Conservation (phyloP, 2,329 filamentous ascomycete species). For the Aspergillus eucalypticola region DNA sequence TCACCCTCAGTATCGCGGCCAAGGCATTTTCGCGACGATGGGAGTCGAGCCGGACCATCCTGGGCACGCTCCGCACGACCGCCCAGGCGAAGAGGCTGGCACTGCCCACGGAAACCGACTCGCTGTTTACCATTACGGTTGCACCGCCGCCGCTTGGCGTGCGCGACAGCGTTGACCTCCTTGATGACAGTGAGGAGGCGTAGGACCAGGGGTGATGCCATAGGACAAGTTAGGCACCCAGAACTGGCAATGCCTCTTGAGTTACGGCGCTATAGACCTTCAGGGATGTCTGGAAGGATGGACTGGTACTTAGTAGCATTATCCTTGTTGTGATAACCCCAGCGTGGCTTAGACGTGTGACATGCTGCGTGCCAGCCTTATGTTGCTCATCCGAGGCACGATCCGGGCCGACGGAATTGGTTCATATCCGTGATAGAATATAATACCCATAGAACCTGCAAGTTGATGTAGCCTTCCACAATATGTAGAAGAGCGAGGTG, state of each 20-base stretch:
- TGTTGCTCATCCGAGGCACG: no score
- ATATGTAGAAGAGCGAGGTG: no score
- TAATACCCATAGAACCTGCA: no score
- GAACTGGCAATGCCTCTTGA: background rate
- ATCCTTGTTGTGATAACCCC: no score
- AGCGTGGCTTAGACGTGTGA: no score
- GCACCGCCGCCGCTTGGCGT: background rate
- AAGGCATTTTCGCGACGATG: constrained; percentile 28
- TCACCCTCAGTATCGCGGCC: constrained; percentile 25
- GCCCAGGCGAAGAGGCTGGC: constrained; percentile 19
- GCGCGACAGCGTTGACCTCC: background rate
- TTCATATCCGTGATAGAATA: no score
- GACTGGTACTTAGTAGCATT: background rate
- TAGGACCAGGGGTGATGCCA: background rate
- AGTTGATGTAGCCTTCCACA: no score
- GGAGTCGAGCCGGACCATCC: constrained; percentile 11
- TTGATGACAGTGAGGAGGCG: background rate
- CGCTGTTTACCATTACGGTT: constrained; percentile 19
- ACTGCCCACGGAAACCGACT: constrained; percentile 25
- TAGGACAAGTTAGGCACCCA: background rate
- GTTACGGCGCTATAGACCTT: background rate
- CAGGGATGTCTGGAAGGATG: background rate
- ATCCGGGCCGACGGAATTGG: no score
- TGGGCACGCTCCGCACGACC: constrained; percentile 22
- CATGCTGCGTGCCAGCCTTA: no score